Percentiles rank a stretch among this genome's conserved stretches.
phyloP scores from a whole-genome alignment of 2,329 filamentous ascomycete species.

The Cercospora janseana region DNA sequence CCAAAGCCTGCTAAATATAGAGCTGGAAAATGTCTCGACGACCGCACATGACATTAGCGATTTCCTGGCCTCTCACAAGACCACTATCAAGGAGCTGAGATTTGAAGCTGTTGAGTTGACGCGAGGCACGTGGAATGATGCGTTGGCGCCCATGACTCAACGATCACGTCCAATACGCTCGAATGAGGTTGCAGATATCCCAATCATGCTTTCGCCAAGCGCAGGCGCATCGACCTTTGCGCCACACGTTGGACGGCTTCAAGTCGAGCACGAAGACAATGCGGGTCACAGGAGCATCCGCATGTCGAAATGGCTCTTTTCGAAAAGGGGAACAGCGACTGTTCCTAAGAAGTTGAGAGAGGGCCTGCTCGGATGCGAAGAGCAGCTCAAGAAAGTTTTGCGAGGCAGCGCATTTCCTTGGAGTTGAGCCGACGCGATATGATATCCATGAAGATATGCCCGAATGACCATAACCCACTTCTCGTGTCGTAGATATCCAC shows the following conservation, averaged over 20 bases:
- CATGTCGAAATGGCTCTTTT: slow-evolving; percentile 28
- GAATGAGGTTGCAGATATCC: slow-evolving; percentile 30
- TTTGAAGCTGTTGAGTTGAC: slow-evolving; percentile 73
- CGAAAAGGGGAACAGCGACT: slow-evolving; percentile 16
- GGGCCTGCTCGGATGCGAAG: slow-evolving; percentile 31
- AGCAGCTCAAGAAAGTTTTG: slow-evolving; percentile 30
- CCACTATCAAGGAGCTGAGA: slow-evolving; percentile 71
- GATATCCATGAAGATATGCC: slow-evolving; percentile 8
- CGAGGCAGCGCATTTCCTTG: slow-evolving; percentile 31
- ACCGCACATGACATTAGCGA: slow-evolving; percentile 67
- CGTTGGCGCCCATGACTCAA: slow-evolving; percentile 66
- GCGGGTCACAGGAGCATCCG: slow-evolving; percentile 23
- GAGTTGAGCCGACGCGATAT: slow-evolving; percentile 20
- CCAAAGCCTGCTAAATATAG: slow-evolving; percentile 64
- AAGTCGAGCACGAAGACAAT: slow-evolving; percentile 14
- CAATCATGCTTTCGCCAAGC: slow-evolving; percentile 37
- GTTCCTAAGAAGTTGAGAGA: slow-evolving; percentile 27
- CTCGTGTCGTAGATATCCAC: slow-evolving; percentile 1
- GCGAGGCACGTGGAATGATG: slow-evolving; percentile 76
- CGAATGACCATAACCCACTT: background rate
- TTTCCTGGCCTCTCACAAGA: slow-evolving; percentile 66
- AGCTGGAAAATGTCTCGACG: slow-evolving; percentile 70
- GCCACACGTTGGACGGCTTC: slow-evolving; percentile 24
- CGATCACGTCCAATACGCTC: background rate
- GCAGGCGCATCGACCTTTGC: slow-evolving; percentile 17